Base-by-base conservation (phyloP, 352 stramenopile genomes). In the Globisporangium ultimum region DNA sequence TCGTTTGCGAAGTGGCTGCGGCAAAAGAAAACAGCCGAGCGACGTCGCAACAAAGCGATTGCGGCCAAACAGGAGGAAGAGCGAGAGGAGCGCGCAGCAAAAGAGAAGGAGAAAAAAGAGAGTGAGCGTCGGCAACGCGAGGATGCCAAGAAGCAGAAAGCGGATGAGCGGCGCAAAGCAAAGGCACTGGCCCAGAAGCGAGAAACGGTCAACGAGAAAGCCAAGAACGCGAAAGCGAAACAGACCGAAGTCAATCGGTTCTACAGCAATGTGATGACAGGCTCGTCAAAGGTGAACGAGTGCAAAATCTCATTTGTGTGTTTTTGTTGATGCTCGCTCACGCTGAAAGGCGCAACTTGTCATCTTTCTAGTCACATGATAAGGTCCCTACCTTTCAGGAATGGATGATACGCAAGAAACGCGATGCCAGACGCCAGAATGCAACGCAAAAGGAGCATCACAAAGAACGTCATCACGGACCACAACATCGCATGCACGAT, bases 1-100 rank as follows among this genome's bases (percentile, higher is more conserved):
- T 58, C 78, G 24, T 86, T 79, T 21, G 14, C 48, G 4, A 58
- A 64, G 10, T 91, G 81, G 81, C 49, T 89, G 18, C 67, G 69
- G 34, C 43, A 69, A 34, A 85, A 77, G 53, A 58, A 22, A 21
- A 48, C 22, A 6, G 45, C 45, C 3, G 55, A 69, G 22, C 46
- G 46, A 10, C 36, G 17, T 3, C 41, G 50, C 1, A 40, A 42
- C 11, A 40, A n/a, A 0, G 12, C 6, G 11, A 12, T 53, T 10
- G 32, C 45, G 1, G 21, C 28, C 46, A 62, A 71, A 42, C 74
- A 68, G 18, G 60, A 71, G 14, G 32, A 54, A 55, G 48, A 40
- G 12, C 36, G 66, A 34, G 13, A 20, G 47, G 42, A 62, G 22
- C 45, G 17, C 0, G 28, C 48, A 34, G 17, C 48, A 15, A 60